phyloP scores from a whole-genome alignment of 768 basidiomycete genomes.

The Fomitopsis pulvina region DNA sequence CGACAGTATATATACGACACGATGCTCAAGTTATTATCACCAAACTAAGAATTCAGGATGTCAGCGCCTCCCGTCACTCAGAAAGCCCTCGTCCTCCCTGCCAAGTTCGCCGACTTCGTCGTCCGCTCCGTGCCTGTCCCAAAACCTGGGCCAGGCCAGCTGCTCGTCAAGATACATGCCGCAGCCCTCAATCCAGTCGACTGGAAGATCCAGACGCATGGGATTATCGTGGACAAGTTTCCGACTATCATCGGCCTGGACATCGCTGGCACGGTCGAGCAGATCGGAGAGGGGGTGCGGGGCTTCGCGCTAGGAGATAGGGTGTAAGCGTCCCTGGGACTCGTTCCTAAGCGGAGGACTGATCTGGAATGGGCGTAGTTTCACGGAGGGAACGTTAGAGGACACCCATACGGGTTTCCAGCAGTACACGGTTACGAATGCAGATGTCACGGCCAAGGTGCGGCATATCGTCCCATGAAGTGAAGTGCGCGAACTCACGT shows the following conservation, averaged over 20 bases:
- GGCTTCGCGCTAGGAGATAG: conserved; percentile 22
- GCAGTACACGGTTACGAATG: conserved; percentile 16
- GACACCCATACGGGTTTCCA: conserved; percentile 13
- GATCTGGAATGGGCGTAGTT: not conserved
- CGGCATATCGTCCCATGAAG: not conserved
- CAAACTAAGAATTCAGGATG: too few relatives aligned
- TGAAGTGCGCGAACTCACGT: not conserved
- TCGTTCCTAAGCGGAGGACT: not conserved
- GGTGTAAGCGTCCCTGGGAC: conserved; percentile 9
- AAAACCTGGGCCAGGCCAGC: conserved; percentile 20
- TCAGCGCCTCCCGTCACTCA: too few relatives aligned
- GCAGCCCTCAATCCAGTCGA: conserved; percentile 27
- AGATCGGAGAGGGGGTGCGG: conserved; percentile 20
- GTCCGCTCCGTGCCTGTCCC: conserved; percentile 11
- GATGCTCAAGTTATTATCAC: too few relatives aligned
- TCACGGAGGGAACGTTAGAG: conserved; percentile 4
- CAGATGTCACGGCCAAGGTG: conserved; percentile 17
- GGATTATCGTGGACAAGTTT: conserved; percentile 18
- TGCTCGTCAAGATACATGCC: conserved; percentile 26
- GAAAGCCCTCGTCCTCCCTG: conserved; percentile 10
- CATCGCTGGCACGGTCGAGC: conserved; percentile 25
- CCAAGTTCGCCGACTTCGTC: conserved; percentile 6
- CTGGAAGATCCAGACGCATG: conserved; percentile 25
- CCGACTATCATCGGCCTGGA: conserved; percentile 25
- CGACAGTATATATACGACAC: too few relatives aligned